Percentiles rank a stretch among this genome's conserved stretches.
Conservation (phyloP, 2,329 filamentous ascomycete genomes). For the Verticillium isaacii region DNA sequence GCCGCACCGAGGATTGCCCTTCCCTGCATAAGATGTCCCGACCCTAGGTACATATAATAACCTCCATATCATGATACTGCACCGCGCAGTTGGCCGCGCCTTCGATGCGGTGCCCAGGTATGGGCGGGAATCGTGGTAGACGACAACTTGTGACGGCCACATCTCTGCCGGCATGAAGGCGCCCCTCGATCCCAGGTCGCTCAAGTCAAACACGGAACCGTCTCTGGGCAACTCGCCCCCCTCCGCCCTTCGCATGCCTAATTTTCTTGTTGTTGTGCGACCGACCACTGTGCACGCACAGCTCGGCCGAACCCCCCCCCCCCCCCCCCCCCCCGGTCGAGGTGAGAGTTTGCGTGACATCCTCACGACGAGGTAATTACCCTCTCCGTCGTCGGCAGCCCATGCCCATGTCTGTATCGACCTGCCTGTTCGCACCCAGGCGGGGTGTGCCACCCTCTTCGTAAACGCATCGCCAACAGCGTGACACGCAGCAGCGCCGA, state of each 20-base stretch:
- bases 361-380: background rate
- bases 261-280: background rate
- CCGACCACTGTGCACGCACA: background rate
- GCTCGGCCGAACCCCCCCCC: background rate
- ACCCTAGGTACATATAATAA: background rate
- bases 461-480: background rate
- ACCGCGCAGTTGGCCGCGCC: background rate
- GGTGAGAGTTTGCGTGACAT: too few relatives aligned
- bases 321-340: too few relatives aligned
- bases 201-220: background rate
- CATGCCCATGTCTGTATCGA: background rate
- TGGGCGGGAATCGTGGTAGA: too few relatives aligned
- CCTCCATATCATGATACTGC: background rate
- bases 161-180: background rate
- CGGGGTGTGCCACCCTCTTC: background rate
- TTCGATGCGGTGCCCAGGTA: background rate
- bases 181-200: background rate
- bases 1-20: background rate
- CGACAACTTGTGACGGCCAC: background rate
- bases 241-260: background rate
- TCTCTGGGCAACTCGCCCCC: background rate
- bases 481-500: background rate
- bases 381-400: background rate
- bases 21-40: background rate
- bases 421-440: background rate